phyloP scores from a whole-genome alignment of 2,329 filamentous ascomycete genomes.

The Aspergillus versicolor region DNA sequence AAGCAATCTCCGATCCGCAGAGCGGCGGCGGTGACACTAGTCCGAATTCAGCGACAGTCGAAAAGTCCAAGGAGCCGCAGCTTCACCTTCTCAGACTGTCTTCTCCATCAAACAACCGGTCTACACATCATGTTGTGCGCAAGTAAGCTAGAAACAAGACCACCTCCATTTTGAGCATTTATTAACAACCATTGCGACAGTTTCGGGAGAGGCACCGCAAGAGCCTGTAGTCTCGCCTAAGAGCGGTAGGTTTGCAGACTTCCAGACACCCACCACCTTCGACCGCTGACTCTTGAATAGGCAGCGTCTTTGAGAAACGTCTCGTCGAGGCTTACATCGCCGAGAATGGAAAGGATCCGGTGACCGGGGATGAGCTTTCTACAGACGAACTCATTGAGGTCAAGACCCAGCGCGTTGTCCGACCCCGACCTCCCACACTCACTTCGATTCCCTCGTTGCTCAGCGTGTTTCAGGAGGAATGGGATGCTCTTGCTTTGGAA shows the following conservation, averaged over 20 bases:
- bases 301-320: constrained; percentile 90
- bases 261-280: constrained; percentile 15
- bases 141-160: constrained; percentile 51
- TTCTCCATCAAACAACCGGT: constrained; percentile 21
- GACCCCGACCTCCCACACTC: constrained; percentile 85
- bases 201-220: constrained; percentile 95
- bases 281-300: constrained; percentile 47
- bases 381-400: constrained; percentile 84
- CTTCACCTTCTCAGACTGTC: constrained; percentile 29
- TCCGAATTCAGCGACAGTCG: constrained; percentile 30
- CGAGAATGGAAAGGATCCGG: constrained; percentile 89
- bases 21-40: constrained; percentile 28
- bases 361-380: constrained; percentile 80
- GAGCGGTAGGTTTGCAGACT: constrained; percentile 64
- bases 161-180: neutral
- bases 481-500: constrained; percentile 90
- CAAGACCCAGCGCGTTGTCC: constrained; percentile 78
- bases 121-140: constrained; percentile 58
- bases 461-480: constrained; percentile 95
- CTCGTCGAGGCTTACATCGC: constrained; percentile 93
- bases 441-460: constrained; percentile 95
- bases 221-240: constrained; percentile 93
- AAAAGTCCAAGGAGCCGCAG: constrained; percentile 39
- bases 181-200: constrained; percentile 48
- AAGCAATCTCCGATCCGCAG: constrained; percentile 22